phyloP scores from a whole-genome alignment of 345 rosid genomes.

The Acer yangbiense region DNA sequence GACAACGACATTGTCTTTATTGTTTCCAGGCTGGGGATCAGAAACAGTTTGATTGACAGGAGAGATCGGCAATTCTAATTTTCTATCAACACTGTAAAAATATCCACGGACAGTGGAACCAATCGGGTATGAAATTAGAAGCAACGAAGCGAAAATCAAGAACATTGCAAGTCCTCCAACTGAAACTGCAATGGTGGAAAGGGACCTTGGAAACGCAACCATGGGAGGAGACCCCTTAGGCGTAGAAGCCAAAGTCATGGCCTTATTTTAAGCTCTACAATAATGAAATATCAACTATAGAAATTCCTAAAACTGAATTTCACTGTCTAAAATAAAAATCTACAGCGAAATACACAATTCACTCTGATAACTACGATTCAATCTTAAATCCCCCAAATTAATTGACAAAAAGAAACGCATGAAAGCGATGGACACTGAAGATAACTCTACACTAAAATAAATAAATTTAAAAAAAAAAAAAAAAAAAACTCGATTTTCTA shows the following conservation, averaged over 20 bases:
- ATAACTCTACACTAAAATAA: neutral
- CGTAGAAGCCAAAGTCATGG: slow-evolving; percentile 62
- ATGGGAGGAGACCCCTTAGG: slow-evolving; percentile 44
- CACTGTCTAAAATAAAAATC: neutral
- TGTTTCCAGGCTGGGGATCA: slow-evolving; percentile 10
- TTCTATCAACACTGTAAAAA: slow-evolving; percentile 58
- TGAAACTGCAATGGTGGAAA: slow-evolving; percentile 55
- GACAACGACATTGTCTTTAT: slow-evolving; percentile 19
- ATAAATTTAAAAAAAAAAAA: too few species aligned
- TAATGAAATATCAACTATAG: neutral
- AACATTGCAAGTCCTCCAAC: slow-evolving; percentile 68
- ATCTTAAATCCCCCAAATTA: neutral
- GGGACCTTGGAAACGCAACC: slow-evolving; percentile 54
- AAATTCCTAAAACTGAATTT: neutral
- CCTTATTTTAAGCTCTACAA: slow-evolving; percentile 17
- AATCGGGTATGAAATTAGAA: slow-evolving; percentile 60
- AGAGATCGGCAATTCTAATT: slow-evolving; percentile 30
- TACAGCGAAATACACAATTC: neutral
- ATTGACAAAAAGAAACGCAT: neutral
- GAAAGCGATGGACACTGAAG: neutral
- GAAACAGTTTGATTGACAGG: slow-evolving; percentile 17
- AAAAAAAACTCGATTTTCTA: neutral
- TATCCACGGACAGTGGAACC: slow-evolving; percentile 56
- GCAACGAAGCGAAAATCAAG: slow-evolving; percentile 64
- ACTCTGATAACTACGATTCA: neutral